Conservation (phyloP, 257 asterid species). For the Avicennia marina region DNA sequence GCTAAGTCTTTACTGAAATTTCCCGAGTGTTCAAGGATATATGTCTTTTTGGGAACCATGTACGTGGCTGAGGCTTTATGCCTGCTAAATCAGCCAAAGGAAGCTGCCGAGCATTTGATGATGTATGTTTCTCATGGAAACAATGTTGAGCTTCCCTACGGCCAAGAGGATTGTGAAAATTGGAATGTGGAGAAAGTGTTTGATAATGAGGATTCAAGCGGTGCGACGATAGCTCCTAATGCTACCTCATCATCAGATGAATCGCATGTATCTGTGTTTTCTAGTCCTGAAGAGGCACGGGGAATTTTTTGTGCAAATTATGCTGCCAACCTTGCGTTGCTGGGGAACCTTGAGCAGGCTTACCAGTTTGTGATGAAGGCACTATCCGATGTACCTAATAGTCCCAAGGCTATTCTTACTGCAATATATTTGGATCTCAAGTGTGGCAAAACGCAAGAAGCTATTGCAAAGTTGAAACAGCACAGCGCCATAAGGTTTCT, state of each 20-base stretch:
- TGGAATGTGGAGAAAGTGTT: conserved; percentile 48
- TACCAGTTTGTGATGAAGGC: conserved; percentile 49
- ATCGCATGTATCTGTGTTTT: conserved; percentile 33
- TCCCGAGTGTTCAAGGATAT: conserved; percentile 46
- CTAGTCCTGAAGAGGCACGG: conserved; percentile 83
- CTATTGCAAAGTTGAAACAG: conserved; percentile 61
- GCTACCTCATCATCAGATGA: conserved; percentile 30
- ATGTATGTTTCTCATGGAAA: conserved; percentile 42
- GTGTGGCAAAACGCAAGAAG: conserved; percentile 55
- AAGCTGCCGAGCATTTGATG: conserved; percentile 65
- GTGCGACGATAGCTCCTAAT: conserved; percentile 20
- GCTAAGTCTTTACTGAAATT: conserved; percentile 59
- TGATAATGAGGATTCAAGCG: conserved; percentile 53
- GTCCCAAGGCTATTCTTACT: conserved; percentile 56
- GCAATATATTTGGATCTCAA: conserved; percentile 71
- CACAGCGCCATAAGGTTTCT: conserved; percentile 42
- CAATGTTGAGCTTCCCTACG: conserved; percentile 55
- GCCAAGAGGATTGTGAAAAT: conserved; percentile 62
- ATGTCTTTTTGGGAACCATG: conserved; percentile 55
- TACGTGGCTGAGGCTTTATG: conserved; percentile 90
- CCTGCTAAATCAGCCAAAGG: conserved; percentile 62
- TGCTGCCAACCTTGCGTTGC: conserved; percentile 54
- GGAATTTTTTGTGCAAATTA: conserved; percentile 53
- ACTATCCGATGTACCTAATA: conserved; percentile 40
- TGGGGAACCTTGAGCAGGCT: conserved; percentile 68